phyloP scores from a whole-genome alignment of 1,284 basidiomycete species.

The Tilletia setariae region DNA sequence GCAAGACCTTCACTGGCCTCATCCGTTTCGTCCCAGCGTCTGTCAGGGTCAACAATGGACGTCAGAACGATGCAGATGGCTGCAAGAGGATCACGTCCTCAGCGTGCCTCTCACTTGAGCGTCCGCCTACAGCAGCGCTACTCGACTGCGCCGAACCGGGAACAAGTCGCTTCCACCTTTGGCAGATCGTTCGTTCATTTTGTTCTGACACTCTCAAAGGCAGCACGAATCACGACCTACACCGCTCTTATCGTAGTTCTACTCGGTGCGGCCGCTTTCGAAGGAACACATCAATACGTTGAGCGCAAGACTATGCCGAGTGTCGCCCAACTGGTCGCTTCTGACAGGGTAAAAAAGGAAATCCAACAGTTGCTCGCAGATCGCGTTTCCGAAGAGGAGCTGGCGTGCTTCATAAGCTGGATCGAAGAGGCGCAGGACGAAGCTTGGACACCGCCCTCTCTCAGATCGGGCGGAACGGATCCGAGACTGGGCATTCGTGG shows the following conservation, averaged over 20 bases:
- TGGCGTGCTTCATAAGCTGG: constrained; percentile 12
- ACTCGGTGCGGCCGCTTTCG: constrained; percentile 35
- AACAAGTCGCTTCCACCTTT: constrained; percentile 38
- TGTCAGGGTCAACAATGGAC: no score
- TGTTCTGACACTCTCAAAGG: constrained; percentile 40
- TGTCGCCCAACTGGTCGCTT: constrained; percentile 16
- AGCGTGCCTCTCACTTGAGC: no score
- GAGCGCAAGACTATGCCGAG: constrained; percentile 43
- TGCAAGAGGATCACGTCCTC: no score
- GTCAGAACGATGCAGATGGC: no score
- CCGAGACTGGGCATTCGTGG: constrained; percentile 42
- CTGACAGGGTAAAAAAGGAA: constrained; percentile 19
- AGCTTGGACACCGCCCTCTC: not conserved
- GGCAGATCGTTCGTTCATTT: constrained; percentile 44
- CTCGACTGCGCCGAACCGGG: constrained; percentile 32
- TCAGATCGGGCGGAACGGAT: constrained; percentile 33
- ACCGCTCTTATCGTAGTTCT: constrained; percentile 33
- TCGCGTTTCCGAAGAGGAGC: constrained; percentile 11
- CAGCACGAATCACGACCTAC: constrained; percentile 46
- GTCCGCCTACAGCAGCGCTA: constrained; percentile 16
- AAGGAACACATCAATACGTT: constrained; percentile 49
- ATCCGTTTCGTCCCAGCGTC: no score
- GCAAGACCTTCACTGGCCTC: no score
- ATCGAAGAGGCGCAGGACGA: constrained; percentile 13
- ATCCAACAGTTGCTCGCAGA: not conserved